Conservation (phyloP, 306 rosid genomes). For the Astragalus membranaceus region DNA sequence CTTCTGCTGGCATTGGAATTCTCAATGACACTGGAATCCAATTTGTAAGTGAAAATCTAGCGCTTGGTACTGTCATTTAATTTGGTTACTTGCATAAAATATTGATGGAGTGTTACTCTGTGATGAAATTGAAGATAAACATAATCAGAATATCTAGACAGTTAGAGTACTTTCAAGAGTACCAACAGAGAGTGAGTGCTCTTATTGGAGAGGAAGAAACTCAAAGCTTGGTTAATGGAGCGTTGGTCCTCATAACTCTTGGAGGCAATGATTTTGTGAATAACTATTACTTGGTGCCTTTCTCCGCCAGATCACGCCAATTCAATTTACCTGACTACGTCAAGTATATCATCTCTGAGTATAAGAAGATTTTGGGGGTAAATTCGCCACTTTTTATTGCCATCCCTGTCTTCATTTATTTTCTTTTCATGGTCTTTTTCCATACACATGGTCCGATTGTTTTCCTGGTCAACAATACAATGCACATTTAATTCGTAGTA, state of each 20-base stretch:
- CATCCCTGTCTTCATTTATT: neutral
- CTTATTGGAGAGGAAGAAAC: slow-evolving; percentile 39
- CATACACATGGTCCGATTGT: neutral
- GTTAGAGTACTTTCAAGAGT: slow-evolving; percentile 42
- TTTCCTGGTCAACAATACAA: neutral
- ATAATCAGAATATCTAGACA: slow-evolving; percentile 62
- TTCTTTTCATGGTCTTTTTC: neutral
- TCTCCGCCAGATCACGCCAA: slow-evolving; percentile 75
- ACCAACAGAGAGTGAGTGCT: slow-evolving; percentile 48
- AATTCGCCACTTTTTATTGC: neutral
- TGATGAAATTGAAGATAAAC: slow-evolving; percentile 40
- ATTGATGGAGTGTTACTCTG: no score
- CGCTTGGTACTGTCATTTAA: no score
- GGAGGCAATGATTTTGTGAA: slow-evolving; percentile 93
- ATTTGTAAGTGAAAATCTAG: slow-evolving; percentile 36
- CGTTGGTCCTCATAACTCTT: slow-evolving; percentile 54
- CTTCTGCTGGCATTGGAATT: slow-evolving; percentile 91
- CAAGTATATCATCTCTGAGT: slow-evolving; percentile 49
- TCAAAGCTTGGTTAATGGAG: slow-evolving; percentile 32
- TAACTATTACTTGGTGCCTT: slow-evolving; percentile 70
- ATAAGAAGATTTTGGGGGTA: slow-evolving; percentile 49
- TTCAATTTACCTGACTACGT: slow-evolving; percentile 55
- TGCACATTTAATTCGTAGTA: neutral
- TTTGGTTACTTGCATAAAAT: no score
- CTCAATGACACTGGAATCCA: slow-evolving; percentile 88